Evolutionary conservation across 352 stramenopile genomes (phyloP), one percentile per base, ranked within the genome.

Genomic region (Phytophthora pistaciae): DNA sequence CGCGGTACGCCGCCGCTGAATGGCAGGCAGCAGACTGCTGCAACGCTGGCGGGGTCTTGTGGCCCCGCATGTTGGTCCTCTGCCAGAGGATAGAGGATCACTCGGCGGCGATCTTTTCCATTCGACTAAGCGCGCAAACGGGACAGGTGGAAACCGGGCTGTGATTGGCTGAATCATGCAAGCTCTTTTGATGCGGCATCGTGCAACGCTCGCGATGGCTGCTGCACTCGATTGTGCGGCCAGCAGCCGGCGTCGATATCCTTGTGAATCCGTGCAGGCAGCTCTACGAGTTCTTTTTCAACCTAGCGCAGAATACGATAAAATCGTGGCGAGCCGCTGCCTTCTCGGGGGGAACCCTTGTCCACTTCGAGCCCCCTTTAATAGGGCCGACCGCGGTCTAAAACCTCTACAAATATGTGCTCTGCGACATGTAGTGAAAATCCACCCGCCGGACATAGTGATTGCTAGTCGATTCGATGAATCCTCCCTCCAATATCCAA

Each of bases 371-470:
- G 36, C 40, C 7, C 40, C 14, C 21, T 48, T 9, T n/a, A n/a
- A n/a, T n/a, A 48, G 14, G 14, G 14, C 40, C 4, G 11, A 21
- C 40, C 40, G 40, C 20, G 7, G 40, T 40, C 53, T 55, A 49
- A 55, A 56, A 33, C 66, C 60, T 73, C 23, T 73, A 49, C 18
- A 29, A 68, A 60, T 60, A 0, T 2, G 21, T 73, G 14, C 23
- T 60, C 29, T 44, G 23, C n/a, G 38, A 69, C 55, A 64, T 60
- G 64, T 60, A 56, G 60, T 33, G 38, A 68, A 68, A 68, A 73
- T 68, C 54, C 53, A 60, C 38, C 33, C 23, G 20, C 16, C 10
- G 0, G 14, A 0, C 5, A 18, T 68, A 60, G 33, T 56, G n/a
- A 73, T 23, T 16, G 0, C 20, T 16, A 42, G 21, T 64, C 18